Percentiles rank a stretch among this genome's conserved stretches.
phyloP scores from a whole-genome alignment of 805 yeast genomes.

The Priceomyces melissophilus region DNA sequence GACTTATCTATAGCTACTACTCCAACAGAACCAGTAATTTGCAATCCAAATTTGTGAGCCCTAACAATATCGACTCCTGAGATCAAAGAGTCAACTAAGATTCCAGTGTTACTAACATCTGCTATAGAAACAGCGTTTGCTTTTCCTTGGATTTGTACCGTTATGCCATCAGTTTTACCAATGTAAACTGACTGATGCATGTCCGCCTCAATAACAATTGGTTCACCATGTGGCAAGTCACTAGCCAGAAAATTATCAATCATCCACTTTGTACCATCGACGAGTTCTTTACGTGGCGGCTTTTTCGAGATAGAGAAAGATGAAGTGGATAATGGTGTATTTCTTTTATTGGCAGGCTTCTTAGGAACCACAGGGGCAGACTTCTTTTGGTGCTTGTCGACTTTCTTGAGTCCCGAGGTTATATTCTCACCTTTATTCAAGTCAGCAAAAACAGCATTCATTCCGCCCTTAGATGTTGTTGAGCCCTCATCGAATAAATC shows the following conservation, averaged over 20 bases:
- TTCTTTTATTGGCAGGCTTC: conserved; percentile 79
- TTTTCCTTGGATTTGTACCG: conserved; percentile 85
- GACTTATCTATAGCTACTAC: conserved; percentile 84
- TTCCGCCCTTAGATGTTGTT: conserved; percentile 44
- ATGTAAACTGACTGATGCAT: conserved; percentile 87
- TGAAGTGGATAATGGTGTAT: conserved; percentile 46
- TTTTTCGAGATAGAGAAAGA: conserved; percentile 42
- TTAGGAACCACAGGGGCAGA: conserved; percentile 44
- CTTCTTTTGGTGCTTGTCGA: conserved; percentile 84
- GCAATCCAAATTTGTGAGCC: conserved; percentile 76
- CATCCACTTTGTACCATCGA: conserved; percentile 83
- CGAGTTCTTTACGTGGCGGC: conserved; percentile 58
- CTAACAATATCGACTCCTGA: conserved; percentile 88
- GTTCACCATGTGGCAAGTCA: conserved; percentile 44
- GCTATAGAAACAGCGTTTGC: conserved; percentile 83
- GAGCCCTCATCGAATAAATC: conserved; percentile 46
- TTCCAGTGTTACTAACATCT: conserved; percentile 66
- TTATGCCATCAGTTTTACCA: conserved; percentile 70
- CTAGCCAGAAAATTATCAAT: conserved; percentile 69
- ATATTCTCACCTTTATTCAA: conserved; percentile 80
- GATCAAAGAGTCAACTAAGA: conserved; percentile 79
- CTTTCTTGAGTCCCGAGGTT: conserved; percentile 85
- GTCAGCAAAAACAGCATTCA: conserved; percentile 89
- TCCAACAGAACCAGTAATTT: conserved; percentile 78
- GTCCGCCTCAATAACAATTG: conserved; percentile 70